A percentile compares a stretch with the other conserved stretches of the same genome.
Conservation (phyloP, 108 stramenopile genomes). For the Seminavis robusta region DNA sequence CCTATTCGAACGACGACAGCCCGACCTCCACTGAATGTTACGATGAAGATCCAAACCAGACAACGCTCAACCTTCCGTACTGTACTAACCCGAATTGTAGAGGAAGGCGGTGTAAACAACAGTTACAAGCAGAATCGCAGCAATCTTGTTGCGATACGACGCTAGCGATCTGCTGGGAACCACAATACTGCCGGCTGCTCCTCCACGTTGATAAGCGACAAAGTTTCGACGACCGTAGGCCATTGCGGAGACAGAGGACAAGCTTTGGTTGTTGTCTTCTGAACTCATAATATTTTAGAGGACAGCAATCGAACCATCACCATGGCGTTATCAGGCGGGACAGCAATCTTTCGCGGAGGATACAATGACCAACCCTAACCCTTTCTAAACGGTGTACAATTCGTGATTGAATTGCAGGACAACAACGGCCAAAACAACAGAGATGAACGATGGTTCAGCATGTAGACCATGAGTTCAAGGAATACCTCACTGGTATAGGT, state of each 20-base stretch:
- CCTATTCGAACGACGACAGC: too few relatives aligned
- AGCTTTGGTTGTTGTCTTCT: not conserved
- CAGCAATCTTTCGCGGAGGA: too few relatives aligned
- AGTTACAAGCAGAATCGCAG: slow-evolving; percentile 40
- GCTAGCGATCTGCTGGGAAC: slow-evolving; percentile 17
- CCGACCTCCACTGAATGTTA: not conserved
- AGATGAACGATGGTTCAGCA: too few relatives aligned
- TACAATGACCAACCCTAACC: too few relatives aligned
- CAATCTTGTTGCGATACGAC: slow-evolving; percentile 72
- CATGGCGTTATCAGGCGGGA: too few relatives aligned
- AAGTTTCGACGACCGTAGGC: slow-evolving; percentile 29
- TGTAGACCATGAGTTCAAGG: too few relatives aligned
- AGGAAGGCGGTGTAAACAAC: slow-evolving; percentile 73
- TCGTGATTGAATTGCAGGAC: too few relatives aligned
- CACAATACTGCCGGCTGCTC: slow-evolving; percentile 6
- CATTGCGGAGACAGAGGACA: slow-evolving; percentile 5
- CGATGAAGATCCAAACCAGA: not conserved
- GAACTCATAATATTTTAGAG: too few relatives aligned
- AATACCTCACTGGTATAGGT: too few relatives aligned
- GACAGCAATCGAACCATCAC: too few relatives aligned
- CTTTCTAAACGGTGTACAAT: too few relatives aligned
- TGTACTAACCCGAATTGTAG: slow-evolving; percentile 9
- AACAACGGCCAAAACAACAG: too few relatives aligned
- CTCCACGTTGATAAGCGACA: slow-evolving; percentile 17
- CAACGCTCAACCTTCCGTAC: not conserved